Conservation (phyloP, 352 stramenopile species). For the Aphanomyces euteiches region DNA sequence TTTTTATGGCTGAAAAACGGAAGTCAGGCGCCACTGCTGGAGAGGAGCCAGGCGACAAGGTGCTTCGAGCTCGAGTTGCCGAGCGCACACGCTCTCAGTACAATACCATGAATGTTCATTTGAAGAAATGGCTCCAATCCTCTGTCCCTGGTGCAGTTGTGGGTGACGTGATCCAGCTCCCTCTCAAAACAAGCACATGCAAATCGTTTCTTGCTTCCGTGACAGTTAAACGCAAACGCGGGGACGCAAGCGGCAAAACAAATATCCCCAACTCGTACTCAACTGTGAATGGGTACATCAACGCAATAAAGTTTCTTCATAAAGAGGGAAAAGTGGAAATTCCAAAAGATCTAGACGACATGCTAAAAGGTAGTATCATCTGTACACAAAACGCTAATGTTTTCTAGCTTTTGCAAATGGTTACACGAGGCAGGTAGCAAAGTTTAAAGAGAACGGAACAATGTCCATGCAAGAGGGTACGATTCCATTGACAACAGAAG, state of each 20-base stretch:
- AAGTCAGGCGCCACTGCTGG: background rate
- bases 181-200: background rate
- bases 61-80: background rate
- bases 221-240: background rate
- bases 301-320: constrained; percentile 7
- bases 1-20: no score
- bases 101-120: constrained; percentile 4
- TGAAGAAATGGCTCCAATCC: background rate
- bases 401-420: background rate
- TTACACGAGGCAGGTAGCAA: constrained; percentile 5
- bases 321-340: background rate
- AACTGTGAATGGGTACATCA: constrained; percentile 9
- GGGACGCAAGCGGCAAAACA: background rate
- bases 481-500: no score
- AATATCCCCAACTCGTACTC: constrained; percentile 15
- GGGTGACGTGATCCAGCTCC: background rate
- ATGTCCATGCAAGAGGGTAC: background rate
- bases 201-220: background rate
- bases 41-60: background rate
- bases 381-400: background rate
- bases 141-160: background rate
- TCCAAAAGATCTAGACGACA: background rate
- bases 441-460: background rate
- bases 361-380: background rate
- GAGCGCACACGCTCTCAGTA: background rate